These are phyloP conservation scores for Datura wrightii DNA, from an alignment of 257 asterid genomes.

Conservation along the genomic window DNA sequence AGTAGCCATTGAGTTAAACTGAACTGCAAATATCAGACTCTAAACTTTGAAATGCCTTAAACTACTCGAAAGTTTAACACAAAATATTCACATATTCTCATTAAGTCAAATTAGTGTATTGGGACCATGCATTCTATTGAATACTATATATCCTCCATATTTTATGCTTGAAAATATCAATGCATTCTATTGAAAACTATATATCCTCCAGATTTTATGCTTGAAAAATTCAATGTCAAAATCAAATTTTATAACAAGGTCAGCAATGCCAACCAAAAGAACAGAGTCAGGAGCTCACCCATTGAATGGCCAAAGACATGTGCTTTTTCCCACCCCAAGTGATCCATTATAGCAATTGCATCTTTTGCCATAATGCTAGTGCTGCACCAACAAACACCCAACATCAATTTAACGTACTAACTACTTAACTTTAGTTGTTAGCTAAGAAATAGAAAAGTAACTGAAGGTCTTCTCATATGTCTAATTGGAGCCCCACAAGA, in stretches of 20 bases:
- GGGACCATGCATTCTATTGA: background rate
- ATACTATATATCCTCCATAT: background rate
- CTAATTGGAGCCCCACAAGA: background rate
- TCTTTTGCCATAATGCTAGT: slow-evolving; percentile 90
- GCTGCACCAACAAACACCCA: slow-evolving; percentile 47
- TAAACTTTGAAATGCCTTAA: background rate
- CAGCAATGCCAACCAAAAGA: slow-evolving; percentile 41
- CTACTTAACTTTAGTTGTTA: slow-evolving; percentile 11
- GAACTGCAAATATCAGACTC: background rate
- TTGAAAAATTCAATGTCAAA: background rate
- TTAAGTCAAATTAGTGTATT: background rate
- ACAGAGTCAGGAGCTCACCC: slow-evolving; percentile 67
- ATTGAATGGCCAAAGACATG: slow-evolving; percentile 97
- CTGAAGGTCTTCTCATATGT: background rate
- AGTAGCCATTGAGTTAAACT: background rate
- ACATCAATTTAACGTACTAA: slow-evolving; percentile 12
- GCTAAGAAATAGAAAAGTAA: slow-evolving; percentile 1
- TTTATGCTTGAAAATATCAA: background rate
- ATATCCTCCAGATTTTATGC: background rate
- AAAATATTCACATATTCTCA: background rate
- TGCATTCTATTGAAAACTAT: background rate
- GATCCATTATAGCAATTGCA: slow-evolving; percentile 94
- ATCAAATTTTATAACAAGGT: slow-evolving; percentile 19
- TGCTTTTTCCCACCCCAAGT: slow-evolving; percentile 89
- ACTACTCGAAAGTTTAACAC: background rate